These are phyloP conservation scores for Saccharomycopsis sp. DNA, from an alignment of 805 yeast genomes.

Conservation along the genomic window DNA sequence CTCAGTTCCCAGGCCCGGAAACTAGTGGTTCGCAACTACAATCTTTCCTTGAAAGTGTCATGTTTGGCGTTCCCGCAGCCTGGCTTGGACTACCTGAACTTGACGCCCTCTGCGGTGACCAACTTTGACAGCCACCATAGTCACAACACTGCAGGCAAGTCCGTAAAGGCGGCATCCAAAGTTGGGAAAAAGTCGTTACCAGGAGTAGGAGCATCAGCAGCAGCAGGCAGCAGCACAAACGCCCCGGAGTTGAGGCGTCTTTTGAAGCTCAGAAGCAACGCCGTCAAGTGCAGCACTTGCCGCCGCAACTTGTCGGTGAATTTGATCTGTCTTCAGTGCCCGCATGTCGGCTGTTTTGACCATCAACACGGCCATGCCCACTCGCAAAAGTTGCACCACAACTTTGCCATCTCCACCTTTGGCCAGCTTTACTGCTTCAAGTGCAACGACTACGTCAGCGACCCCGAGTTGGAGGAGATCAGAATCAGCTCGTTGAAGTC, in stretches of 20 bases:
- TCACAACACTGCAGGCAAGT: background rate
- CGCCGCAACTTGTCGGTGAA: slow-evolving; percentile 28
- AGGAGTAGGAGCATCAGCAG: background rate
- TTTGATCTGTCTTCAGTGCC: slow-evolving; percentile 69
- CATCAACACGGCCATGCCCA: slow-evolving; percentile 39
- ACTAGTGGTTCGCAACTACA: slow-evolving; percentile 40
- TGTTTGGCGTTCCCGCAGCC: slow-evolving; percentile 24
- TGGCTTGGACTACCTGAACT: no score
- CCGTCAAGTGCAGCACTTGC: slow-evolving; percentile 47
- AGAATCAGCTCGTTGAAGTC: slow-evolving; percentile 29
- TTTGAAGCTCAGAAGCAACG: slow-evolving; percentile 33
- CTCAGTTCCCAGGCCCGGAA: slow-evolving; percentile 41
- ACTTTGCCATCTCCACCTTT: slow-evolving; percentile 52
- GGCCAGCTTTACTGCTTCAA: slow-evolving; percentile 71
- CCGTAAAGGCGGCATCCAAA: background rate
- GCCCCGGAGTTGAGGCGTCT: slow-evolving; percentile 32
- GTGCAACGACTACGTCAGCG: slow-evolving; percentile 66
- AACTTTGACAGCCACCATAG: background rate
- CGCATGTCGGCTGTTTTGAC: slow-evolving; percentile 62
- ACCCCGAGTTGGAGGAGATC: slow-evolving; percentile 45
- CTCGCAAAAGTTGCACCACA: slow-evolving; percentile 40
- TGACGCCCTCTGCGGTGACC: no score
- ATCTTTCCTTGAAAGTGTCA: slow-evolving; percentile 42
- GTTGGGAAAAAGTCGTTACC: slow-evolving; percentile 3
- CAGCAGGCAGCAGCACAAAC: slow-evolving; percentile 14